Evolutionary conservation across 2,329 filamentous ascomycete species (phyloP), one percentile per base, ranked within the genome.

Genomic region (Diaporthe sp.): DNA sequence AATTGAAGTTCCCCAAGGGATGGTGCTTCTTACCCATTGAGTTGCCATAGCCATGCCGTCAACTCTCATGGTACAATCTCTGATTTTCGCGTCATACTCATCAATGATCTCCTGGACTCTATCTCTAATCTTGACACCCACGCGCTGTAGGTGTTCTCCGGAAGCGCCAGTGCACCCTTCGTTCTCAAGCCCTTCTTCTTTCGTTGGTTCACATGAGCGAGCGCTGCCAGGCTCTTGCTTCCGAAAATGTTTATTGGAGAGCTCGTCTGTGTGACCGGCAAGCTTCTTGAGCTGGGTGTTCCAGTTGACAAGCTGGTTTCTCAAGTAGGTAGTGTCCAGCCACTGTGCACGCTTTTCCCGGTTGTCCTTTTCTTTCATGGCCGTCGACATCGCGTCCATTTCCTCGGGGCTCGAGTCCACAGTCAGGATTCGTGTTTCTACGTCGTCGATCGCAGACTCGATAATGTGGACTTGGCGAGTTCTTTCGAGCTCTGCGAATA

Each of bases 1-100:
- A 5, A 0, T 15, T 19, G 13, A 31, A n/a, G 9, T 34, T 4
- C 22, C 12, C 34, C 34, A n/a, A 25, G 22, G 13, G 7, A 51
- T 39, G 12, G 49, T 68, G 22, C 39, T 13, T 59, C 78, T 53
- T 78, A 83, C 82, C 81, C 80, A 83, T 80, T 84, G 81, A 3
- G 81, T 83, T 19, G 82, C 79, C 79, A 84, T 82, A 9, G 79
- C 78, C 81, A 84, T 83, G 3, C 81, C 82, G 19, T 83, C 82
- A 1, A 84, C 59, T n/a, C 81, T 77, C 81, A 83, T 83, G 0
- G 79, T 79, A 44, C 81, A 83, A 9, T 83, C 81, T 46, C 79
- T 74, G 4, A 82, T 81, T 61, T 80, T 82, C 1, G 82, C 80
- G 1, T 82, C 80, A 34, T 81, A 83, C 61, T 84, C 82, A 25